Evolutionary conservation across 2,329 filamentous ascomycete genomes (phyloP).

Genomic region (Claviceps quebecensis): DNA sequence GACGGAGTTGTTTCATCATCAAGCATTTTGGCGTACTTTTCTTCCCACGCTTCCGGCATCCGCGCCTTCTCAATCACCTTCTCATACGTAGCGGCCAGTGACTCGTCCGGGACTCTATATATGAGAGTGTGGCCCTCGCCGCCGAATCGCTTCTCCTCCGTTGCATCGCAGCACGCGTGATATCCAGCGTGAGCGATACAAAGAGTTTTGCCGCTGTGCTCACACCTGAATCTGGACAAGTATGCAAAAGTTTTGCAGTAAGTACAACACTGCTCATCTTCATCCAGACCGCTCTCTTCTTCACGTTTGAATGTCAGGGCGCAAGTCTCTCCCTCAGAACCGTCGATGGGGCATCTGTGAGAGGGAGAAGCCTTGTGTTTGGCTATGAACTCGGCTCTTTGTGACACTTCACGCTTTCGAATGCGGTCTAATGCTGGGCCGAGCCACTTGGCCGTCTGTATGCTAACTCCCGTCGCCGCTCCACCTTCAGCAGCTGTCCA

Average conservation of each 20-base stretch:
- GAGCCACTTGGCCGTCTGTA: constrained; percentile 91
- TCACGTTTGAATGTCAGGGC: constrained; percentile 49
- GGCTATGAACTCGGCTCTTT: constrained; percentile 53
- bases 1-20: constrained; percentile 74
- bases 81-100: constrained; percentile 49
- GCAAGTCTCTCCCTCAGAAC: constrained; percentile 36
- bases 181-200: constrained; percentile 72
- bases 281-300: constrained; percentile 68
- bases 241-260: constrained; percentile 91
- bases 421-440: constrained; percentile 74
- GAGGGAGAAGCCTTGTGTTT: constrained; percentile 43
- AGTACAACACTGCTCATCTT: constrained; percentile 85
- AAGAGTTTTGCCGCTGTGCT: constrained; percentile 64
- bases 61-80: constrained; percentile 78
- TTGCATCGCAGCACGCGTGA: constrained; percentile 64
- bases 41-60: constrained; percentile 76
- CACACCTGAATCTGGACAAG: constrained; percentile 78
- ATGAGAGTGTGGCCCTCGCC: constrained; percentile 60
- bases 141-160: constrained; percentile 51
- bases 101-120: constrained; percentile 63
- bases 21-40: constrained; percentile 74
- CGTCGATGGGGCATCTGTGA: constrained; percentile 36
- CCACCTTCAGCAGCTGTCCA: constrained; percentile 78
- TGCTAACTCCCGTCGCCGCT: constrained; percentile 47
- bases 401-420: constrained; percentile 54